Evolutionary conservation across 1,284 basidiomycete genomes (phyloP).

Genomic region (Cryptococcus wingfieldii): DNA sequence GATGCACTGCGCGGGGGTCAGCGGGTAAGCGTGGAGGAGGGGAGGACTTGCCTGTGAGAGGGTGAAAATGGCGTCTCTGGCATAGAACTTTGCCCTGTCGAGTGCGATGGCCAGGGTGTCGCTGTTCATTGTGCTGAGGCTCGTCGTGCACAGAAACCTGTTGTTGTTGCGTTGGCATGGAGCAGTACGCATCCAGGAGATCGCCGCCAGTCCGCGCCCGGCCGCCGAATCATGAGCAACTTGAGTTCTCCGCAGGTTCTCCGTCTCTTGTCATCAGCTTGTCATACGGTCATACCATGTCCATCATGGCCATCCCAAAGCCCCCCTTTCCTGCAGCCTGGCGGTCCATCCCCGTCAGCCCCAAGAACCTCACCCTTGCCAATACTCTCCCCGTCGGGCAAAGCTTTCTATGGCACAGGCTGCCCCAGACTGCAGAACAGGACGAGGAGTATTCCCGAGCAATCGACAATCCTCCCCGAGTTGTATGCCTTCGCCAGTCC

Average conservation of each 20-base stretch:
- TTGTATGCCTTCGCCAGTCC: slow-evolving; percentile 75
- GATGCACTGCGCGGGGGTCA: slow-evolving; percentile 34
- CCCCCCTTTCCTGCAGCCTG: slow-evolving; percentile 42
- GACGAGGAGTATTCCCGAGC: slow-evolving; percentile 44
- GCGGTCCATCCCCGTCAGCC: slow-evolving; percentile 26
- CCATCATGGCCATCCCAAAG: slow-evolving; percentile 11
- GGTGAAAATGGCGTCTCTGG: slow-evolving; percentile 32
- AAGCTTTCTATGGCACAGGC: slow-evolving; percentile 47
- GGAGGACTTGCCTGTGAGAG: slow-evolving; percentile 32
- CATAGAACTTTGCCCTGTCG: slow-evolving; percentile 42
- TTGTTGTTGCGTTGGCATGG: background rate
- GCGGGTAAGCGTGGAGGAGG: background rate
- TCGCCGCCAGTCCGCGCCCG: too few species aligned
- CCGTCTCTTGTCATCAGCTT: too few species aligned
- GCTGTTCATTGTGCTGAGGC: slow-evolving; percentile 6
- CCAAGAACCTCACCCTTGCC: slow-evolving; percentile 36
- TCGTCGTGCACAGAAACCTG: background rate
- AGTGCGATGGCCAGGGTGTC: slow-evolving; percentile 40
- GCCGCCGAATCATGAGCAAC: too few species aligned
- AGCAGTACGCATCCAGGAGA: background rate
- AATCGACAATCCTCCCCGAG: slow-evolving; percentile 52
- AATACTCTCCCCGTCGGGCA: slow-evolving; percentile 49
- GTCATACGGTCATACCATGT: background rate
- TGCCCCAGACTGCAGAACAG: slow-evolving; percentile 8
- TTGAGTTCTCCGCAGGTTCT: too few species aligned